Evolutionary conservation across 768 basidiomycete genomes (phyloP).

Genomic region (Auriscalpium vulgare): DNA sequence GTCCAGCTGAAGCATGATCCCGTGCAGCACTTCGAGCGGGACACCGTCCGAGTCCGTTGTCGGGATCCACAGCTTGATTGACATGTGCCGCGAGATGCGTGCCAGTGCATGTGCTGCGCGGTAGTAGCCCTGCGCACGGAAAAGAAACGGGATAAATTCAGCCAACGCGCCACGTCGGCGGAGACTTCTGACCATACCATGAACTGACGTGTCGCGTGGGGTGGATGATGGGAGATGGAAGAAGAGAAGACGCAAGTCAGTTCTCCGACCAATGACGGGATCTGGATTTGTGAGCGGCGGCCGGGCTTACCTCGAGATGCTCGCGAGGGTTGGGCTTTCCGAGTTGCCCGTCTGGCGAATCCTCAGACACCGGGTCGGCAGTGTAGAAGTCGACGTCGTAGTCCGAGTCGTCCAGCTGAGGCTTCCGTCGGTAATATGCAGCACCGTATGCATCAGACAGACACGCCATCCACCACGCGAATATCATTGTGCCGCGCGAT

Average conservation of each 20-base stretch:
- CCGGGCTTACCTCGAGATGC: slow-evolving; percentile 59
- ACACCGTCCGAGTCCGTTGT: slow-evolving; percentile 72
- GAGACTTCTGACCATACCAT: no score
- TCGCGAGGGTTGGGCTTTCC: slow-evolving; percentile 45
- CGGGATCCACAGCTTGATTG: slow-evolving; percentile 74
- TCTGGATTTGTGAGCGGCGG: no score
- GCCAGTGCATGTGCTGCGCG: slow-evolving; percentile 78
- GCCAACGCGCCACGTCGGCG: no score
- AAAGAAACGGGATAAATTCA: not conserved
- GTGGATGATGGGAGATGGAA: not conserved
- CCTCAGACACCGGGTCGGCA: slow-evolving; percentile 49
- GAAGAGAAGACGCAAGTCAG: not conserved
- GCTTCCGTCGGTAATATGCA: slow-evolving; percentile 80
- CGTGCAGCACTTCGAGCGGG: slow-evolving; percentile 52
- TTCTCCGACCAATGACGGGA: no score
- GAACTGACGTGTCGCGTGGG: no score
- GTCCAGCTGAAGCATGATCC: slow-evolving; percentile 47
- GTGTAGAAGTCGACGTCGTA: slow-evolving; percentile 88
- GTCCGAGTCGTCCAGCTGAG: slow-evolving; percentile 71
- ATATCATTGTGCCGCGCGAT: slow-evolving; percentile 76
- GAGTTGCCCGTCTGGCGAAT: slow-evolving; percentile 27
- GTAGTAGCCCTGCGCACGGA: slow-evolving; percentile 61
- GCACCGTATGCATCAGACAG: slow-evolving; percentile 77
- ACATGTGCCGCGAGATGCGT: slow-evolving; percentile 74
- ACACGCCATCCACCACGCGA: slow-evolving; percentile 93